Percentiles rank a stretch among this genome's conserved stretches.
These are phyloP conservation scores for Macrolepiota fuliginosa DNA, from an alignment of 768 basidiomycete genomes.

Conservation along the genomic window DNA sequence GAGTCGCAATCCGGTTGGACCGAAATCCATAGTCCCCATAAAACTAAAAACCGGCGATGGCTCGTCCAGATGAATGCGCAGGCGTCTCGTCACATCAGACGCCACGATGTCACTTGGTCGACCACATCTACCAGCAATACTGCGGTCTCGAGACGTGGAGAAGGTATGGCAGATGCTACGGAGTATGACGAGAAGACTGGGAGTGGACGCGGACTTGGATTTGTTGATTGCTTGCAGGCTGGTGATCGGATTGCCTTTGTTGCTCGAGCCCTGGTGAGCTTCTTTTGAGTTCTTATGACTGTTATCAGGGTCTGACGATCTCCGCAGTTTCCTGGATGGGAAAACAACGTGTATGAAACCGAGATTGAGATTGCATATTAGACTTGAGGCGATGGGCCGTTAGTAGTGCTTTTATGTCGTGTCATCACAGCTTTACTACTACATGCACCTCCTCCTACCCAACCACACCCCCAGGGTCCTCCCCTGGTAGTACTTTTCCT, in stretches of 20 bases:
- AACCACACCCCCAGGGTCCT: background rate
- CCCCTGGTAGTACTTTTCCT: too few relatives aligned
- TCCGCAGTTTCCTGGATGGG: conserved; percentile 28
- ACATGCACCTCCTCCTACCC: background rate
- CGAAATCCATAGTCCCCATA: conserved; percentile 17
- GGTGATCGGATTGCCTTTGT: conserved; percentile 23
- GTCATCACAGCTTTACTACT: background rate
- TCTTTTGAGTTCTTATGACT: background rate
- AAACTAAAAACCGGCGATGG: conserved; percentile 19
- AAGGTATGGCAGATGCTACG: background rate
- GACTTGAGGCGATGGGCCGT: conserved; percentile 8
- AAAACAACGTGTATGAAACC: conserved; percentile 20
- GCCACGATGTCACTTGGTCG: conserved; percentile 25
- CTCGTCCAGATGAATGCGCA: conserved; percentile 27
- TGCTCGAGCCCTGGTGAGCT: conserved; percentile 25
- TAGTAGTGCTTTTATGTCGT: background rate
- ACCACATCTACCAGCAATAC: background rate
- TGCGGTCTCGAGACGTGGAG: background rate
- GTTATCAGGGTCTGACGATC: background rate
- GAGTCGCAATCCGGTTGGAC: background rate
- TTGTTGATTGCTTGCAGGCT: conserved; percentile 13
- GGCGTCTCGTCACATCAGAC: conserved; percentile 16
- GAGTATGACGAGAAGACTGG: conserved; percentile 16
- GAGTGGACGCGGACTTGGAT: conserved; percentile 16
- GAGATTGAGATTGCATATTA: conserved; percentile 26